phyloP scores from a whole-genome alignment of 352 stramenopile genomes.

The Saprolegnia parasitica region DNA sequence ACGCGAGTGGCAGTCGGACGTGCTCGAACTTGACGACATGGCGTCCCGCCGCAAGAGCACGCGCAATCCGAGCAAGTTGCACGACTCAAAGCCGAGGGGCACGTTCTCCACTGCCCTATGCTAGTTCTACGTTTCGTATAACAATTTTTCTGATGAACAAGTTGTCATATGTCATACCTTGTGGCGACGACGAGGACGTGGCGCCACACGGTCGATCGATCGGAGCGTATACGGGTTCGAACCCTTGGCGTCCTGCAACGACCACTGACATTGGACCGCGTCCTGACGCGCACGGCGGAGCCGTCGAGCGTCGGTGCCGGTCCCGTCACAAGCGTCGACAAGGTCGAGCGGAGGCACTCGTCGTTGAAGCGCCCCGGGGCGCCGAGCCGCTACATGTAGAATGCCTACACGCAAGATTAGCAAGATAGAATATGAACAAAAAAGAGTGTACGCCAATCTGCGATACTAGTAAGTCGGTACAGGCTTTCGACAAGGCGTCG shows the following conservation, averaged over 20 bases:
- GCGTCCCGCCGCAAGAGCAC: conserved; percentile 22
- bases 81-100: neutral
- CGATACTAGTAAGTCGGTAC: too few relatives aligned
- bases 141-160: too few relatives aligned
- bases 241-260: neutral
- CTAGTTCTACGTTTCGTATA: too few relatives aligned
- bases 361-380: conserved; percentile 5
- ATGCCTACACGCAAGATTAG: too few relatives aligned
- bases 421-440: too few relatives aligned
- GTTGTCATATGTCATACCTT: conserved; percentile 5
- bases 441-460: neutral
- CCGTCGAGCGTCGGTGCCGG: neutral
- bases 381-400: conserved; percentile 7
- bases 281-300: neutral
- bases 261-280: conserved; percentile 13
- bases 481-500: neutral
- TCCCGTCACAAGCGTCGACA: neutral
- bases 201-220: neutral
- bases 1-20: neutral
- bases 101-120: conserved; percentile 17
- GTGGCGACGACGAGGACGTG: neutral
- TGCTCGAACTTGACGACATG: neutral
- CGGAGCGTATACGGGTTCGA: neutral
- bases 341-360: conserved; percentile 10
- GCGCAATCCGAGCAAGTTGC: neutral